Base-by-base conservation (phyloP, 2,329 filamentous ascomycete species). In the Alternaria dauci region DNA sequence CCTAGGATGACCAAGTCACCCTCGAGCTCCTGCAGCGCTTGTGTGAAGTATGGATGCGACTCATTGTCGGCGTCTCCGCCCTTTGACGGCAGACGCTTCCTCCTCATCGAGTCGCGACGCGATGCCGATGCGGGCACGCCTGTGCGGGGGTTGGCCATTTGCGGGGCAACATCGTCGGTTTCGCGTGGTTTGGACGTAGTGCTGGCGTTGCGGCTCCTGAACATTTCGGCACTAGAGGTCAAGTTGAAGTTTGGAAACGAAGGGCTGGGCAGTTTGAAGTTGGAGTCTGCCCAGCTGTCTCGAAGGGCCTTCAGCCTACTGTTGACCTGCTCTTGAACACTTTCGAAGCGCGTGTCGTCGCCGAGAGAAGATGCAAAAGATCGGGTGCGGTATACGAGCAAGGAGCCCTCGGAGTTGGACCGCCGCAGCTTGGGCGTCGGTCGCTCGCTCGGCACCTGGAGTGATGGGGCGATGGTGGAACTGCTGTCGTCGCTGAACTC, bases 1-100 rank as follows among this genome's bases (percentile, higher is more conserved):
- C 94, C 94, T 73, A 98, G 85, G 30, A 97, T 84, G 8, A 98
- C 92, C 8, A 98, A 77, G 73, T 98, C 94, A 0, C 94, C 94
- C 0, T 88, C 91, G 23, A 97, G 81, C 5, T 87, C 82, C 47
- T 90, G 88, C 47, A 96, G 73, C 2, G 87, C 88, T 59, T 83
- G 78, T 52, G 74, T 80, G 73, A 73, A 83, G 71, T 89, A 85
- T 63, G 88, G 76, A 70, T 82, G 79, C 62, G 82, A 68, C 74
- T 80, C 62, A 58, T 73, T 51, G 58, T 76, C 70, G 14, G 73
- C 71, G 8, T 68, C 43, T 16, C 55, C 55, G 14, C 59, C 59
- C 23, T 59, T 63, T 28, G 58, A 58, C 1, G 61, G 41, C 4
- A 52, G 62, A 36, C 60, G 52, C 61, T 69, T 72, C 26, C 53